Evolutionary conservation across 2,329 filamentous ascomycete species (phyloP), one percentile per base, ranked within the genome.

Genomic region (Cladophialophora carrionii): DNA sequence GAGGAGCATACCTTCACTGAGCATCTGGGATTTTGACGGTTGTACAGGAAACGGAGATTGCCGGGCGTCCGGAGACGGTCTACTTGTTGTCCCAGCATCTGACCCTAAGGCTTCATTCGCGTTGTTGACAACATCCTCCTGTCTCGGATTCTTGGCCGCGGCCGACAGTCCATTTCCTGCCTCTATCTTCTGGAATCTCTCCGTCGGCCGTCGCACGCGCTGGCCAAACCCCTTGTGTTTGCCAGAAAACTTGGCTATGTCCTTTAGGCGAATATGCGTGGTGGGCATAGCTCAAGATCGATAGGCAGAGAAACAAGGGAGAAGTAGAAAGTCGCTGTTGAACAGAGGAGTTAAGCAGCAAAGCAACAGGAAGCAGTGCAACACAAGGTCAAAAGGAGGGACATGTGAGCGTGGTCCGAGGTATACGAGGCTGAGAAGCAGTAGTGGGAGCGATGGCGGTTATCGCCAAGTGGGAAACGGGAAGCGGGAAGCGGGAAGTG

Each of bases 401-500:
- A 20, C 34, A 26, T 41, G 10, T 22, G 37, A 54, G 51, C 26
- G 34, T 48, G 53, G 37, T 58, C 61, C 62, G 62, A 64, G 57
- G 62, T 26, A 31, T 37, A 51, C 62, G 29, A 64, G 62, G 62
- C 62, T 64, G 62, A 62, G 46, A 7, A 49, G n/a, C n/a, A n/a
- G n/a, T n/a, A n/a, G n/a, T n/a, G n/a, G 26, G 14, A 58, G 56
- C 41, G 29, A 49, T 14, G 8, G 9, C 1, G 52, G n/a, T 24
- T 52, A 34, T 53, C 57, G 57, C 43, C 57, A 59, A 49, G 55
- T 20, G 14, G 6, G 26, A 58, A 12, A 14, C 57, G 14, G 22
- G 20, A 29, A 29, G 20, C 22, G 0, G 48, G 48, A 43, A n/a
- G 37, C 37, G 17, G 34, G 12, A 17, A 17, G 34, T 12, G 17